Conservation (phyloP, 2,329 filamentous ascomycete genomes). For the Fusarium brevicatenulatum region DNA sequence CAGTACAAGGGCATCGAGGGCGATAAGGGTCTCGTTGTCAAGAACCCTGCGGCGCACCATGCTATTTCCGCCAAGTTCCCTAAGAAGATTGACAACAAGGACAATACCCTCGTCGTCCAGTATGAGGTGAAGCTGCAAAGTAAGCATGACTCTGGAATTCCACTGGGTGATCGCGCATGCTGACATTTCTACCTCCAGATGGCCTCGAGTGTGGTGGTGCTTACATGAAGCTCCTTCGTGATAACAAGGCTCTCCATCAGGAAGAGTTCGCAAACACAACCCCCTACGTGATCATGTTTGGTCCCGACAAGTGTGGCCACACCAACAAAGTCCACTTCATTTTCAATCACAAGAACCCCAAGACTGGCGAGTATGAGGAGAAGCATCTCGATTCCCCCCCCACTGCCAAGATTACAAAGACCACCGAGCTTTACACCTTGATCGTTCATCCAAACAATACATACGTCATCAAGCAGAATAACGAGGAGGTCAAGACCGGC, state of each 20-base stretch:
- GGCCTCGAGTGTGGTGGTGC: constrained; percentile 97
- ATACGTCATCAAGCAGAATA: constrained; percentile 91
- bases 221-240: constrained; percentile 98
- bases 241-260: constrained; percentile 95
- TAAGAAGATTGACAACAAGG: constrained; percentile 96
- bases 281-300: constrained; percentile 99
- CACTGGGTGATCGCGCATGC: background rate
- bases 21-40: constrained; percentile 96
- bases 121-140: constrained; percentile 99
- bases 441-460: constrained; percentile 97
- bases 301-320: constrained; percentile 97
- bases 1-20: constrained; percentile 92
- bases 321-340: constrained; percentile 99
- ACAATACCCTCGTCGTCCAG: constrained; percentile 95
- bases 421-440: constrained; percentile 93
- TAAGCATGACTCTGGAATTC: constrained; percentile 57
- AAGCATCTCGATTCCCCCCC: constrained; percentile 93
- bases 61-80: constrained; percentile 99
- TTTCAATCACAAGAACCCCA: constrained; percentile 99
- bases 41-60: constrained; percentile 97
- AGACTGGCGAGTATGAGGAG: constrained; percentile 99
- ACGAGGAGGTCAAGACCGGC: constrained; percentile 86
- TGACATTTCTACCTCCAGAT: constrained; percentile 64
- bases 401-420: constrained; percentile 88
- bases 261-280: constrained; percentile 98